A percentile compares a stretch with the other conserved stretches of the same genome.
Evolutionary conservation across 2,329 filamentous ascomycete genomes (phyloP).

Genomic region (Pseudogymnoascus sp.): DNA sequence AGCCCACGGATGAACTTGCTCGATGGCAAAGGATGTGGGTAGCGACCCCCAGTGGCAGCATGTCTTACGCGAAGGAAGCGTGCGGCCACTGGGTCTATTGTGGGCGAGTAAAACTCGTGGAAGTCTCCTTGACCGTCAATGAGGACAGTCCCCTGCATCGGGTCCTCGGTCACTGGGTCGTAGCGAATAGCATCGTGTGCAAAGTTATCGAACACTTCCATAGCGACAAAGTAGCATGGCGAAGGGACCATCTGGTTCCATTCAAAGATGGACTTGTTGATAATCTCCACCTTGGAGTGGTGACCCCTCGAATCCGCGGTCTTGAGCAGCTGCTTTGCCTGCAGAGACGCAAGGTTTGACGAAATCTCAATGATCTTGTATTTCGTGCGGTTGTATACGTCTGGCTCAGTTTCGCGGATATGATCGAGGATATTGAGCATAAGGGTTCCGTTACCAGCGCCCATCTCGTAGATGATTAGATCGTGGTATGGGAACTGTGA

Average conservation of each 20-base stretch:
- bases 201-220: slow-evolving; percentile 99
- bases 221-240: slow-evolving; percentile 93
- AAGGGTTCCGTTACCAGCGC: slow-evolving; percentile 90
- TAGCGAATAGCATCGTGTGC: slow-evolving; percentile 92
- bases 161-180: slow-evolving; percentile 69
- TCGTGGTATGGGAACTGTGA: slow-evolving; percentile 93
- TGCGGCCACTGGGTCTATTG: slow-evolving; percentile 73
- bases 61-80: slow-evolving; percentile 81
- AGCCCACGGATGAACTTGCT: slow-evolving; percentile 51
- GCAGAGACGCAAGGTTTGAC: slow-evolving; percentile 67
- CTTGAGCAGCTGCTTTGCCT: slow-evolving; percentile 61
- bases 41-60: slow-evolving; percentile 59
- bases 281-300: slow-evolving; percentile 78
- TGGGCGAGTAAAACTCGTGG: slow-evolving; percentile 82
- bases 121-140: slow-evolving; percentile 83
- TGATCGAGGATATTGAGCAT: slow-evolving; percentile 98
- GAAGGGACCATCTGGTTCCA: slow-evolving; percentile 83
- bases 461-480: slow-evolving; percentile 97
- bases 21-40: slow-evolving; percentile 52
- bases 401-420: slow-evolving; percentile 79
- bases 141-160: slow-evolving; percentile 82
- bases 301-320: slow-evolving; percentile 68
- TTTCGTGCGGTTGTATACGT: slow-evolving; percentile 87
- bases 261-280: slow-evolving; percentile 92
- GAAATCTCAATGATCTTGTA: slow-evolving; percentile 97